These are phyloP conservation scores for Coprinopsis marcescibilis DNA, from an alignment of 768 basidiomycete species.

Conservation along the genomic window DNA sequence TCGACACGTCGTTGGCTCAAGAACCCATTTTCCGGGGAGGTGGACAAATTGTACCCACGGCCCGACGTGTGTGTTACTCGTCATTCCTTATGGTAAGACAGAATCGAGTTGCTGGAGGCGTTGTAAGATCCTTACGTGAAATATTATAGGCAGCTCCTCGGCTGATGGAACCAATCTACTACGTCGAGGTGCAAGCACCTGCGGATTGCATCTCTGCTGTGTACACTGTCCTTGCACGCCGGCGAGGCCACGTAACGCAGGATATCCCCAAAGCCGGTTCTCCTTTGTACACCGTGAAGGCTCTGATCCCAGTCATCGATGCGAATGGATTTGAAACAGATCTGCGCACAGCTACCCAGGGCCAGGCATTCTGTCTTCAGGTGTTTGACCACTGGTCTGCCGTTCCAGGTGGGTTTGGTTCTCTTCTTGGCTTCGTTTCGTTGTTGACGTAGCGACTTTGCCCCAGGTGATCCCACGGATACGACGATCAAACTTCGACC, in stretches of 20 bases:
- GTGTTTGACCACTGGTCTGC: slow-evolving; percentile 99
- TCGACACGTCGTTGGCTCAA: slow-evolving; percentile 87
- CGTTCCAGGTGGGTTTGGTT: slow-evolving; percentile 69
- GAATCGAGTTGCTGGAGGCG: slow-evolving; percentile 12
- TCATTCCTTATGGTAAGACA: slow-evolving; percentile 97
- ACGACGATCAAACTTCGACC: slow-evolving; percentile 94
- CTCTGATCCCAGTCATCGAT: slow-evolving; percentile 96
- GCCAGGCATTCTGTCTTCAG: slow-evolving; percentile 98
- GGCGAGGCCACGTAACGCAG: slow-evolving; percentile 98
- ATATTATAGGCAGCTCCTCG: slow-evolving; percentile 80
- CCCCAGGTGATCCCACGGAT: slow-evolving; percentile 91
- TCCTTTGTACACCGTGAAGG: slow-evolving; percentile 96
- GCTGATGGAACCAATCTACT: slow-evolving; percentile 96
- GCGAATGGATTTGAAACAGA: slow-evolving; percentile 99
- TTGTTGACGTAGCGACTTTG: slow-evolving; percentile 5
- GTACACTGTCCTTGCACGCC: slow-evolving; percentile 96
- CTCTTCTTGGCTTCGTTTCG: slow-evolving; percentile 19
- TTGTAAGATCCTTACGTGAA: slow-evolving; percentile 5
- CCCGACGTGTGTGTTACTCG: slow-evolving; percentile 98
- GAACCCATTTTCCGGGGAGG: slow-evolving; percentile 98
- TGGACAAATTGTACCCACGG: slow-evolving; percentile 97
- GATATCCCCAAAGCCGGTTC: slow-evolving; percentile 98
- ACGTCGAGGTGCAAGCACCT: slow-evolving; percentile 98
- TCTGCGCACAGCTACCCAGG: slow-evolving; percentile 93
- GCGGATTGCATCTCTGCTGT: slow-evolving; percentile 98